phyloP scores from a whole-genome alignment of 768 basidiomycete species.

The Dictyophora rubrovolvata region DNA sequence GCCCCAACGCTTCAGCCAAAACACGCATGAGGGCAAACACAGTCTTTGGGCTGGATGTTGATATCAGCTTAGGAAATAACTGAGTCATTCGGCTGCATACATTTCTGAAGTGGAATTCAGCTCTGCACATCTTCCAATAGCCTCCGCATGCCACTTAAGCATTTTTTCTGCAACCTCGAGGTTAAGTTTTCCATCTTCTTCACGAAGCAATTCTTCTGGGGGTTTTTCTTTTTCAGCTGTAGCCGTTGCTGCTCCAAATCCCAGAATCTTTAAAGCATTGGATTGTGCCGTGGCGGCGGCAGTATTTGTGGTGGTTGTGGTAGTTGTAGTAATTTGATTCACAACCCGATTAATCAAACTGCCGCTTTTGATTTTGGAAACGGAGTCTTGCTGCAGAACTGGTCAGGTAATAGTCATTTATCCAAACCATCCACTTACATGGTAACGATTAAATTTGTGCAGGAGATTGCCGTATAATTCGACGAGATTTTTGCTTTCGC shows the following conservation, averaged over 20 bases:
- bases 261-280: slow-evolving; percentile 84
- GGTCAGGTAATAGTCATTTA: slow-evolving; percentile 2
- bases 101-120: slow-evolving; percentile 73
- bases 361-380: slow-evolving; percentile 60
- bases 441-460: slow-evolving; percentile 72
- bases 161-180: slow-evolving; percentile 78
- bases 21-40: slow-evolving; percentile 74
- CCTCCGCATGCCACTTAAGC: slow-evolving; percentile 97
- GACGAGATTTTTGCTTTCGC: slow-evolving; percentile 75
- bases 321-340: slow-evolving; percentile 73
- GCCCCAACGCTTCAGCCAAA: slow-evolving; percentile 76
- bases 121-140: slow-evolving; percentile 89
- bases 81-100: slow-evolving; percentile 34
- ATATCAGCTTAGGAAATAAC: slow-evolving; percentile 6
- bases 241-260: slow-evolving; percentile 38
- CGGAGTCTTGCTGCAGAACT: slow-evolving; percentile 33
- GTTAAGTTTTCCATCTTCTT: slow-evolving; percentile 74
- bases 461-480: slow-evolving; percentile 70
- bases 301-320: slow-evolving; percentile 44
- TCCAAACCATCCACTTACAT: slow-evolving; percentile 43
- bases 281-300: slow-evolving; percentile 66
- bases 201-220: slow-evolving; percentile 59
- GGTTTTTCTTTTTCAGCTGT: slow-evolving; percentile 39
- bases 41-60: slow-evolving; percentile 65
- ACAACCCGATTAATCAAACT: slow-evolving; percentile 85